Base-by-base conservation (phyloP, 225 moss, liverwort and hornwort genomes). In the Marchantia polymorpha region DNA sequence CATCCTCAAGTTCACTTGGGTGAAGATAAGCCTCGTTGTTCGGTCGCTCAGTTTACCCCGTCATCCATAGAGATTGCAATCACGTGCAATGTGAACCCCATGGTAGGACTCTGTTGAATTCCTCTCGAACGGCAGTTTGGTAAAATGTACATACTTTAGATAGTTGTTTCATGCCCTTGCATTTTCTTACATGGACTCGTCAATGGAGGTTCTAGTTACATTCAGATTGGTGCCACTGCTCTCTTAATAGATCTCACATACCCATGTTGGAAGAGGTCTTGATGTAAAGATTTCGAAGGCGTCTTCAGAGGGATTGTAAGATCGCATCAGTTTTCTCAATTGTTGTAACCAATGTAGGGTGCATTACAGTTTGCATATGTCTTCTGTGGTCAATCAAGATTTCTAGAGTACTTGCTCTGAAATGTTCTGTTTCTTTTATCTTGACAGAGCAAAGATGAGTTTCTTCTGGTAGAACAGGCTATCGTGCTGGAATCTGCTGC, bases 21-120 rank as follows among this genome's bases (percentile, higher is more conserved):
- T 74, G 93, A 90, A 80, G 97, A 99, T 80, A 91, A 88, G 84
- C 97, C 97, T 65, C 85, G 86, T 52, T 99, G 97, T 77, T 74
- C 89, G 82, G 85, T 94, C 29, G 85, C 92, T 25, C 91, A 92
- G 78, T 90, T 99, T 71, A 89, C 92, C 61, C 74, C 91, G 60
- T 63, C 83, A 50, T 80, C 87, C 60, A 70, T 92, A 78, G 92
- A 90, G 78, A 85, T 99, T 83, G 87, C 90, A 49, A 85, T 99
- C 66, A 46, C 80, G 19, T 95, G 94, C 89, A 93, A 93, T 77
- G 82, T 99, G 64, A 90, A 90, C 82, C 84, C 93, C 77, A 95
- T 99, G 95, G 97, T 99, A 89, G 23, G 76, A 26, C 11, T 71
- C 50, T 22, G 15, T 7, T 0, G 3, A 69, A 7, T 7, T 16